A percentile compares a stretch with the other conserved stretches of the same genome.
phyloP scores from a whole-genome alignment of 169 alveolate species.

The Plasmodium chabaudi region DNA sequence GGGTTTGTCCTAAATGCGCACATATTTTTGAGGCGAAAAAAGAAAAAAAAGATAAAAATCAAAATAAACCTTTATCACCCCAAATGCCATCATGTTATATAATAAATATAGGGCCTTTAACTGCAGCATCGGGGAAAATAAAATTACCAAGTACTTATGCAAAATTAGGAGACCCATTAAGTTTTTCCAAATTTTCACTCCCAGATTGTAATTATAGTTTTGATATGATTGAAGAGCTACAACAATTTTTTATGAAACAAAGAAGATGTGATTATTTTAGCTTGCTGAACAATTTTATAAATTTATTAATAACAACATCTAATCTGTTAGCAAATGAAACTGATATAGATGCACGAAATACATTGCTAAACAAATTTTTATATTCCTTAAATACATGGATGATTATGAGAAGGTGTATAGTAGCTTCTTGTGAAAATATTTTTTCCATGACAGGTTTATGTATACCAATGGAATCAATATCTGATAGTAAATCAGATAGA shows the following conservation, averaged over 20 bases:
- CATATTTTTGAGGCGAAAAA: neutral
- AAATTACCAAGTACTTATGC: constrained; percentile 85
- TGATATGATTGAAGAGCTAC: constrained; percentile 86
- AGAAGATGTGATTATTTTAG: constrained; percentile 91
- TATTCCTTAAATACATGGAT: constrained; percentile 88
- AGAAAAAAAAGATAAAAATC: constrained; percentile 1
- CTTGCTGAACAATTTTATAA: constrained; percentile 86
- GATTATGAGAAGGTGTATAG: constrained; percentile 86
- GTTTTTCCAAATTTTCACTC: constrained; percentile 80
- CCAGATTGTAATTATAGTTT: constrained; percentile 78
- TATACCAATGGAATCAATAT: constrained; percentile 81
- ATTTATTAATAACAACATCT: constrained; percentile 84
- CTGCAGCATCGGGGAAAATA: constrained; percentile 80
- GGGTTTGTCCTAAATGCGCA: neutral
- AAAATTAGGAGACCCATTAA: constrained; percentile 86
- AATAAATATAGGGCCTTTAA: constrained; percentile 54
- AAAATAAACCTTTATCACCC: constrained; percentile 21
- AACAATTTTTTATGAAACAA: constrained; percentile 89
- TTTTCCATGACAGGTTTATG: constrained; percentile 87
- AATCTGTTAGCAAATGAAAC: constrained; percentile 81
- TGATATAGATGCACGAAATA: constrained; percentile 80
- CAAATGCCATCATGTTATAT: constrained; percentile 76
- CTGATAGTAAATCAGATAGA: constrained; percentile 7
- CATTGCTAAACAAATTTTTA: constrained; percentile 74
- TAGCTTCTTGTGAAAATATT: constrained; percentile 86